Conservation (phyloP, 306 rosid genomes). For the Vicia sativa region DNA sequence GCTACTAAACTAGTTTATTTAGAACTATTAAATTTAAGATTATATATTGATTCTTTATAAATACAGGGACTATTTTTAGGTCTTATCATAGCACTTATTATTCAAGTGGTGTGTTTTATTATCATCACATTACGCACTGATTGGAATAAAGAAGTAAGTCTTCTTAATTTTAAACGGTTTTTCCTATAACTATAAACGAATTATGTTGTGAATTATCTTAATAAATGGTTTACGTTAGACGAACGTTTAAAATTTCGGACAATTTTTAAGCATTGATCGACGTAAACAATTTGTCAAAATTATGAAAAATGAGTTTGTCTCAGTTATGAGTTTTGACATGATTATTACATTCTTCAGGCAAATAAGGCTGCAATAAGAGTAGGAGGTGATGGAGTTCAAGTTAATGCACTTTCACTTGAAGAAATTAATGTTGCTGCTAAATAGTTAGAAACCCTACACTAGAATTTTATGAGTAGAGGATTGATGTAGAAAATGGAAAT, state of each 20-base stretch:
- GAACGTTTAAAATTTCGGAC: no score
- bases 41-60: no score
- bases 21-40: no score
- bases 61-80: slow-evolving; percentile 60
- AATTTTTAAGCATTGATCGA: no score
- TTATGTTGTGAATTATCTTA: no score
- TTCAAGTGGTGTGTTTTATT: slow-evolving; percentile 45
- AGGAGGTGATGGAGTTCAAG: neutral
- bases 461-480: neutral
- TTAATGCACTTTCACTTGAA: slow-evolving; percentile 10
- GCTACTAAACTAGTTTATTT: no score
- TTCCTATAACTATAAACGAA: no score
- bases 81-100: slow-evolving; percentile 36
- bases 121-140: slow-evolving; percentile 39
- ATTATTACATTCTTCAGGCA: slow-evolving; percentile 38
- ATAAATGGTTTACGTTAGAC: no score
- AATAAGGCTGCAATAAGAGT: slow-evolving; percentile 43
- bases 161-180: neutral
- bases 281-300: no score
- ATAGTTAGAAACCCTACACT: neutral
- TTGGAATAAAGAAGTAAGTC: slow-evolving; percentile 54
- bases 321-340: neutral
- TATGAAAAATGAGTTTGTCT: no score
- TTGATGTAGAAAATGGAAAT: neutral
- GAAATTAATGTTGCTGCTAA: slow-evolving; percentile 19